phyloP scores from a whole-genome alignment of 179 eudicot species.

The Carnegiea gigantea region DNA sequence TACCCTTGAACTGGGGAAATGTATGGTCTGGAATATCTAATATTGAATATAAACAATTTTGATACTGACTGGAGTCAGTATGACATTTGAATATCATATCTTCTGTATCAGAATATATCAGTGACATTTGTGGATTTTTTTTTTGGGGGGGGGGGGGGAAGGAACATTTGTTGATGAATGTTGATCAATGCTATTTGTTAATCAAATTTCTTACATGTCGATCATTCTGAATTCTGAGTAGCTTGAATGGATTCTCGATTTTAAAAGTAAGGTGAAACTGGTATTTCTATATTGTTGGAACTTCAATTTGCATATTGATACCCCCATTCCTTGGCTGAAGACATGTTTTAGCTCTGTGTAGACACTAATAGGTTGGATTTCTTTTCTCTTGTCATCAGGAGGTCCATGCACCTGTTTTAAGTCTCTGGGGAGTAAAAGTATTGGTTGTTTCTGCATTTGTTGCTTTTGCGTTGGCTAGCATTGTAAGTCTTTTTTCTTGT shows the following conservation, averaged over 20 bases:
- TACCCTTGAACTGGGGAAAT: not conserved
- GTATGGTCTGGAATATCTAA: not conserved
- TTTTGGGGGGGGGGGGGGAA: too few species aligned
- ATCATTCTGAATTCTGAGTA: not conserved
- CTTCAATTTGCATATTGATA: not conserved
- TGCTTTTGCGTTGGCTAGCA: conserved; percentile 86
- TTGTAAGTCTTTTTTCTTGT: conserved; percentile 53
- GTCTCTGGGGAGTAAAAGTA: conserved; percentile 81
- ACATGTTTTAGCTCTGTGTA: not conserved
- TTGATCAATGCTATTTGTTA: not conserved
- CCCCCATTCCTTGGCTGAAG: not conserved
- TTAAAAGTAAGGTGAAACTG: not conserved
- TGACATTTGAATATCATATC: not conserved
- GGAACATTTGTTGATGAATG: not conserved
- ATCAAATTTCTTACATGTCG: not conserved
- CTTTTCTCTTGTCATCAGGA: conserved; percentile 47
- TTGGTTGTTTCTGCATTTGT: conserved; percentile 63
- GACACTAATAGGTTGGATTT: not conserved
- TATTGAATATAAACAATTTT: not conserved
- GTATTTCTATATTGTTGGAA: not conserved
- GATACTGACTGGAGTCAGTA: not conserved
- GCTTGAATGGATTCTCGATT: not conserved
- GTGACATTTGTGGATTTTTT: not conserved
- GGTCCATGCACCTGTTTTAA: conserved; percentile 85
- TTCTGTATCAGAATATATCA: not conserved